Evolutionary conservation across 177 flowering plant species (phyloP).

Genomic region (Tripterygium wilfordii): DNA sequence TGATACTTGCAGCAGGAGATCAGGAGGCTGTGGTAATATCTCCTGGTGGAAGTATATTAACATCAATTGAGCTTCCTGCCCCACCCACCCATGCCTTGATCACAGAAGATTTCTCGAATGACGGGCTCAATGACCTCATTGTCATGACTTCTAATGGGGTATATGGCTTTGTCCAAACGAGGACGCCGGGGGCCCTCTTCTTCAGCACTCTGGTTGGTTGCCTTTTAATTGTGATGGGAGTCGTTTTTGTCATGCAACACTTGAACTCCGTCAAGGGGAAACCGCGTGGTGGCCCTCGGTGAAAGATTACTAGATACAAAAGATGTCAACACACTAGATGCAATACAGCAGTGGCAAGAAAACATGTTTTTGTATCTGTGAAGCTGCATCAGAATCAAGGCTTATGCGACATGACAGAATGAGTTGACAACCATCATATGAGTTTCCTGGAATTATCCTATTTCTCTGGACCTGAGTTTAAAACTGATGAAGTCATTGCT

Average conservation of each 20-base stretch:
- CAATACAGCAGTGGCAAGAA: too few relatives aligned
- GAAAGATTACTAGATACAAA: too few relatives aligned
- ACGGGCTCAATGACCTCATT: constrained; percentile 87
- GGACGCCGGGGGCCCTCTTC: constrained; percentile 98
- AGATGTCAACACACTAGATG: too few relatives aligned
- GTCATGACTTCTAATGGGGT: constrained; percentile 77
- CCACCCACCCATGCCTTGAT: constrained; percentile 83
- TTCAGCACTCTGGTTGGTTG: constrained; percentile 96
- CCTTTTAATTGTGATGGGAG: constrained; percentile 91
- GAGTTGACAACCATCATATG: too few relatives aligned
- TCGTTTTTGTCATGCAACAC: constrained; percentile 81
- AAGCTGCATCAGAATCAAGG: too few relatives aligned
- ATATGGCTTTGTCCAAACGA: constrained; percentile 93
- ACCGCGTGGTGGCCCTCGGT: constrained; percentile 50
- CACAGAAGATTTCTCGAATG: constrained; percentile 80
- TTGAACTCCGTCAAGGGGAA: constrained; percentile 74
- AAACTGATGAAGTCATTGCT: too few relatives aligned
- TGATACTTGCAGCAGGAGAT: constrained; percentile 92
- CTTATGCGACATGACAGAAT: too few relatives aligned
- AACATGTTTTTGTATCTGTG: too few relatives aligned
- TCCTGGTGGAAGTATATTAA: constrained; percentile 70
- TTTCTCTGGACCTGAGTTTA: too few relatives aligned
- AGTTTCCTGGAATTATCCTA: too few relatives aligned
- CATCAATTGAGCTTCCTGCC: constrained; percentile 75
- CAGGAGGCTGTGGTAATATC: constrained; percentile 85